Percentiles rank a stretch among this genome's conserved stretches.
These are phyloP conservation scores for Yamadazyma kanchanaburiensis DNA, from an alignment of 1,139 yeast species.

Conservation along the genomic window DNA sequence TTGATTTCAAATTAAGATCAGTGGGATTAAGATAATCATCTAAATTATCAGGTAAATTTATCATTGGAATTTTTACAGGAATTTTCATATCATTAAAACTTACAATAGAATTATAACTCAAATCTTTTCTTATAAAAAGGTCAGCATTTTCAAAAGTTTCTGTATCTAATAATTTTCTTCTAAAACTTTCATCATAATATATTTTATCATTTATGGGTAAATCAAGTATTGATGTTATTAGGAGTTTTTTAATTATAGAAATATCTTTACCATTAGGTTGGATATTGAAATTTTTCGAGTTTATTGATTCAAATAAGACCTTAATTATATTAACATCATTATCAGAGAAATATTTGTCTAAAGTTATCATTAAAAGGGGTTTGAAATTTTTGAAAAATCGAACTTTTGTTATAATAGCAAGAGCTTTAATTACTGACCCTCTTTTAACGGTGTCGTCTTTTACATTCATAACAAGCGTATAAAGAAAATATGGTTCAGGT, in stretches of 20 bases:
- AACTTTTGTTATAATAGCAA: constrained; percentile 51
- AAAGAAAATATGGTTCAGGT: constrained; percentile 45
- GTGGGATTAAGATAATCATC: constrained; percentile 49
- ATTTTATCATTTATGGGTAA: constrained; percentile 46
- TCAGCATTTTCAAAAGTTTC: constrained; percentile 21
- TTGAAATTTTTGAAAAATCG: constrained; percentile 55
- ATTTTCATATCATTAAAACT: constrained; percentile 39
- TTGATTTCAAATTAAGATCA: constrained; percentile 41
- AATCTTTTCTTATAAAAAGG: constrained; percentile 40
- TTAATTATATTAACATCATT: constrained; percentile 21
- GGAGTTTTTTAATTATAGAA: constrained; percentile 33
- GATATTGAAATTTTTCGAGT: constrained; percentile 30
- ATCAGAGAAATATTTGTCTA: constrained; percentile 42
- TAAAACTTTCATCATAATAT: constrained; percentile 36
- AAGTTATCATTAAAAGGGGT: constrained; percentile 53
- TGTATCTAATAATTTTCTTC: constrained; percentile 35
- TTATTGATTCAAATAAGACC: constrained; percentile 31
- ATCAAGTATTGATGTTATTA: constrained; percentile 45
- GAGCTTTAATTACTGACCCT: constrained; percentile 55
- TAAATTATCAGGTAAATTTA: constrained; percentile 39
- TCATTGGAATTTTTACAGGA: constrained; percentile 42
- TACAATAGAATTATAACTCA: constrained; percentile 41
- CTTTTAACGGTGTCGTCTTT: constrained; percentile 45
- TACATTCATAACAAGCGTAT: constrained; percentile 54
- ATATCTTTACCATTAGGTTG: constrained; percentile 17